Percentiles rank a stretch among this genome's conserved stretches.
Conservation (phyloP, 345 rosid species). For the Corchorus capsularis region DNA sequence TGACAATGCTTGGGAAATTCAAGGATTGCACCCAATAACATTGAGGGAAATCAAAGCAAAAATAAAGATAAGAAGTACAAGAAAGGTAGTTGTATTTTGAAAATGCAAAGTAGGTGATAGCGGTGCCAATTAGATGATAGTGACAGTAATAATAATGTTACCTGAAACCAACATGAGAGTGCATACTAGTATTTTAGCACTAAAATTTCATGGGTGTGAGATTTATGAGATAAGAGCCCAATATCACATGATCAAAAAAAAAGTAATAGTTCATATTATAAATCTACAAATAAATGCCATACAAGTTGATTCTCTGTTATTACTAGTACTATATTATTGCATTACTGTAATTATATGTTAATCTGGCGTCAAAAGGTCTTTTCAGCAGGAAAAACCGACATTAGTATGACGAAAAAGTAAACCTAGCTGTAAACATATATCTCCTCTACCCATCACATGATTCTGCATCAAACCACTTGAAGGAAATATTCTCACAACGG, state of each 20-base stretch:
- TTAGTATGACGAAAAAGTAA: background rate
- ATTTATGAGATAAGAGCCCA: background rate
- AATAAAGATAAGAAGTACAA: background rate
- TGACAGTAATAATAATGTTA: background rate
- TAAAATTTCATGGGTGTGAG: too few relatives aligned
- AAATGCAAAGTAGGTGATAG: background rate
- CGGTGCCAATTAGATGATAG: background rate
- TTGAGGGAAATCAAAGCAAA: background rate
- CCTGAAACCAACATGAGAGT: background rate
- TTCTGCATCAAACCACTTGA: background rate
- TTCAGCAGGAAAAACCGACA: background rate
- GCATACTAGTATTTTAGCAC: background rate
- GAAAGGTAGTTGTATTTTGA: background rate
- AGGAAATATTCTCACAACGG: background rate
- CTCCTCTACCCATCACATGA: background rate
- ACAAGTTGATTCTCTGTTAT: background rate
- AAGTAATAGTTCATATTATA: background rate
- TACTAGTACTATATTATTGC: background rate
- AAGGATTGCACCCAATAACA: background rate
- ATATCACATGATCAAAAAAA: background rate
- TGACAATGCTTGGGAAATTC: background rate
- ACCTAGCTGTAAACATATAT: background rate
- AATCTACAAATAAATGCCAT: background rate
- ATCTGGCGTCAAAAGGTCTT: background rate
- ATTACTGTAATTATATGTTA: background rate